These are phyloP conservation scores for Plantago lanceolata DNA, from an alignment of 305 asterid species.

Conservation along the genomic window DNA sequence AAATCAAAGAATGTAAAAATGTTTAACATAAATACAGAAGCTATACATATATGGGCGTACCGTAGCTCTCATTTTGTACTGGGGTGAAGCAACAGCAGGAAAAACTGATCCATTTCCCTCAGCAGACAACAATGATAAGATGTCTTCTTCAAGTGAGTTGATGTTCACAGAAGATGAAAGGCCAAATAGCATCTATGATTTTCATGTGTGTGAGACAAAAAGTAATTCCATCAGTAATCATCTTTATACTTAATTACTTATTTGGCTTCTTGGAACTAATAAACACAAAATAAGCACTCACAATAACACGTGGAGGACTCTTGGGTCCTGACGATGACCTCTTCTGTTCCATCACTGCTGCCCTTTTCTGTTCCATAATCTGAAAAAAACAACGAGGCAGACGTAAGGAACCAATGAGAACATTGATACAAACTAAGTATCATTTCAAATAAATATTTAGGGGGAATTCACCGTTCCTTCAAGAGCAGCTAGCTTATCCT, in stretches of 20 bases:
- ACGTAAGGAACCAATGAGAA: not conserved
- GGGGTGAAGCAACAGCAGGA: constrained; percentile 69
- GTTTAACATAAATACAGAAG: not conserved
- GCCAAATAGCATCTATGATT: constrained; percentile 76
- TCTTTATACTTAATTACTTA: not conserved
- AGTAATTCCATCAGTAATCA: not conserved
- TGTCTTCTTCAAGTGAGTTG: constrained; percentile 67
- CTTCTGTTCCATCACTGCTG: constrained; percentile 69
- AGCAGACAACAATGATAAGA: constrained; percentile 49
- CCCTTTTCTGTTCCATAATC: constrained; percentile 77
- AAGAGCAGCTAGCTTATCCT: not conserved
- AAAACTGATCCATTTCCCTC: constrained; percentile 37
- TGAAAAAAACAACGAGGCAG: constrained; percentile 27
- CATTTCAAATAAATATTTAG: not conserved
- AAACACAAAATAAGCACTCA: constrained; percentile 31
- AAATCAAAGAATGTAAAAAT: not conserved
- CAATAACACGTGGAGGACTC: constrained; percentile 88
- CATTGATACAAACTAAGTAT: not conserved
- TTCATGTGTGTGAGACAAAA: constrained; percentile 9
- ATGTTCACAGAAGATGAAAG: constrained; percentile 62
- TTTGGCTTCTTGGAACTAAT: not conserved
- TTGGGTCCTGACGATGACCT: constrained; percentile 65
- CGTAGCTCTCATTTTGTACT: constrained; percentile 80
- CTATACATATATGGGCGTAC: constrained; percentile 34
- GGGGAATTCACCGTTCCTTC: not conserved